Evolutionary conservation across 2,329 filamentous ascomycete genomes (phyloP).

Genomic region (Fusarium sterilihyphosum): DNA sequence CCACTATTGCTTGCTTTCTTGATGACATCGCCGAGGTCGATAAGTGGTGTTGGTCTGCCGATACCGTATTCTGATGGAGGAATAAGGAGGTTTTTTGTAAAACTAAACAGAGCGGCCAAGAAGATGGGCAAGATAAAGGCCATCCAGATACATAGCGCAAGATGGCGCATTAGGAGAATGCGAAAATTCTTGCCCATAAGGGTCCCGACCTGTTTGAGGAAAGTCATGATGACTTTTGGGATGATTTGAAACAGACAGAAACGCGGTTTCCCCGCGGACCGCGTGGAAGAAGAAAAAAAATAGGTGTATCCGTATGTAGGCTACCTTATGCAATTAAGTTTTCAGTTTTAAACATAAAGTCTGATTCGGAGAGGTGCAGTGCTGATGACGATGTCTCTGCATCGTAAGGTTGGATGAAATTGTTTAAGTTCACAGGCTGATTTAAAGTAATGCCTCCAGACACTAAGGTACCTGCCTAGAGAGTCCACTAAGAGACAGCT

Average conservation of each 20-base stretch:
- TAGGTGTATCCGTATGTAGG: too few relatives aligned
- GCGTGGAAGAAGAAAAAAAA: too few relatives aligned
- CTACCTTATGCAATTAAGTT: too few relatives aligned
- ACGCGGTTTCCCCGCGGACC: background rate
- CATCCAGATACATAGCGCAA: constrained; percentile 61
- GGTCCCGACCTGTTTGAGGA: constrained; percentile 68
- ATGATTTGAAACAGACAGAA: background rate
- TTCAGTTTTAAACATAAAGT: too few relatives aligned
- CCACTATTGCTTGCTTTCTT: constrained; percentile 61
- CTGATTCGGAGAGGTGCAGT: background rate
- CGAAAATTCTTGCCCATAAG: constrained; percentile 71
- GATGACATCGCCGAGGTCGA: constrained; percentile 72
- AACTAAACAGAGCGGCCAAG: constrained; percentile 70
- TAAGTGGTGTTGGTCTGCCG: constrained; percentile 68
- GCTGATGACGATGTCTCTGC: background rate
- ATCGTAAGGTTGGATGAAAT: background rate
- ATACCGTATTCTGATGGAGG: constrained; percentile 81
- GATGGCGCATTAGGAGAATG: constrained; percentile 66
- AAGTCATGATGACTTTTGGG: constrained; percentile 53
- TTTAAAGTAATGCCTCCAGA: background rate
- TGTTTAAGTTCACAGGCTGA: background rate
- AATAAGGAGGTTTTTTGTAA: constrained; percentile 84
- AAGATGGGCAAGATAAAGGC: constrained; percentile 69
- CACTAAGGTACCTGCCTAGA: background rate
- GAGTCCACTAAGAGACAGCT: background rate